Percentiles rank a stretch among this genome's conserved stretches.
These are phyloP conservation scores for Lagerstroemia speciosa DNA, from an alignment of 345 rosid species.

Conservation along the genomic window DNA sequence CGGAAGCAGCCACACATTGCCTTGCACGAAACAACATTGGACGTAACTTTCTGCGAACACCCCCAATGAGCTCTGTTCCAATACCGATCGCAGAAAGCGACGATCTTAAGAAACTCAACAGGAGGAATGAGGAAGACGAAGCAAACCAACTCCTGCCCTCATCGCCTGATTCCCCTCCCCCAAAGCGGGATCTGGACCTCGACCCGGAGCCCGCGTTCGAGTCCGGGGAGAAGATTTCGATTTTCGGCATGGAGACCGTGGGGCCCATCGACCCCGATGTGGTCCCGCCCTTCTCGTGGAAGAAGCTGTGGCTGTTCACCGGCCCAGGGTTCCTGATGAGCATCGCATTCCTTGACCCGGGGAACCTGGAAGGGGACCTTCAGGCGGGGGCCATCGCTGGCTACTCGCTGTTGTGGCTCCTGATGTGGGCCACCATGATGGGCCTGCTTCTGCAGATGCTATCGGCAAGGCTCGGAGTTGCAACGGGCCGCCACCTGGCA, in stretches of 20 bases:
- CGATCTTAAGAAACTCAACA: constrained; percentile 1
- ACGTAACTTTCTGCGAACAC: neutral
- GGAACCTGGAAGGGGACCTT: constrained; percentile 91
- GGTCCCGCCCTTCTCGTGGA: constrained; percentile 78
- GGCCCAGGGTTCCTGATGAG: constrained; percentile 97
- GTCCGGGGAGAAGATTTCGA: constrained; percentile 24
- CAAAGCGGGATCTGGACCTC: neutral
- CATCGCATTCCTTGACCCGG: constrained; percentile 92
- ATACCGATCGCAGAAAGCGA: neutral
- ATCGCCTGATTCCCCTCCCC: neutral
- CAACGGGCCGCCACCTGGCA: constrained; percentile 79
- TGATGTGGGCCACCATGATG: constrained; percentile 92
- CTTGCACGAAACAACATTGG: neutral
- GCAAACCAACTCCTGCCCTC: constrained; percentile 9
- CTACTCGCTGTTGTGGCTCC: constrained; percentile 74
- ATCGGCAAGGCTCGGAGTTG: constrained; percentile 86
- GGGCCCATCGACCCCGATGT: constrained; percentile 3
- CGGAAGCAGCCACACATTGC: neutral
- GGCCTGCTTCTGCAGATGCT: constrained; percentile 75
- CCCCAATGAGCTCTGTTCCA: neutral
- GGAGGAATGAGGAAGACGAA: constrained; percentile 1
- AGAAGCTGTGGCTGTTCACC: constrained; percentile 78
- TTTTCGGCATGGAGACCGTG: constrained; percentile 18
- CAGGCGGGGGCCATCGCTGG: constrained; percentile 96
- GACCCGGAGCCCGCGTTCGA: constrained; percentile 25